Conservation (phyloP, 176 grass and related monocot genomes). For the Triticum turgidum region DNA sequence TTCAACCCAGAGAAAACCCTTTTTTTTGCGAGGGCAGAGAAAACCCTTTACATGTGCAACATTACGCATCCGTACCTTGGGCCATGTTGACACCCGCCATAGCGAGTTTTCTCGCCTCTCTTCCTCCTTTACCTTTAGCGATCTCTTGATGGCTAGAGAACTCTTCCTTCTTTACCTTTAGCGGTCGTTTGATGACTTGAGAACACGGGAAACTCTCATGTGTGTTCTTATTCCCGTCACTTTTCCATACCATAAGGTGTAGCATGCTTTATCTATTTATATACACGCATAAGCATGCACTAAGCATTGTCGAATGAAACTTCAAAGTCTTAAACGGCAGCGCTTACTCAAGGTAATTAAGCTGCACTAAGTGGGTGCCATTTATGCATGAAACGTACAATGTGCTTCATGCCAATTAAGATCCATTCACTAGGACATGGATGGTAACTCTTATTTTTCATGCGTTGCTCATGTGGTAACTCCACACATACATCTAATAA, state of each 20-base stretch:
- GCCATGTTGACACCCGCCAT: not conserved
- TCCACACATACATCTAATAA: not conserved
- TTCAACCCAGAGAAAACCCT: not conserved
- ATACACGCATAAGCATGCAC: too few species aligned
- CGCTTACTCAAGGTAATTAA: not conserved
- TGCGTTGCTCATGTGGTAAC: not conserved
- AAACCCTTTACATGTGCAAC: not conserved
- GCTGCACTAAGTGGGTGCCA: not conserved
- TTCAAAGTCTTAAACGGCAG: not conserved
- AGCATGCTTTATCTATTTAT: not conserved
- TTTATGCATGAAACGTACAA: not conserved
- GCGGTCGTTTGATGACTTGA: too few species aligned
- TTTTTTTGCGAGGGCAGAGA: not conserved
- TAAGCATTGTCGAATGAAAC: not conserved
- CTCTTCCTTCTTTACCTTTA: not conserved
- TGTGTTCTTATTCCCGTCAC: not conserved
- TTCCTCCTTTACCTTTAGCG: not conserved
- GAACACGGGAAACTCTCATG: not conserved
- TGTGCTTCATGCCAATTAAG: not conserved
- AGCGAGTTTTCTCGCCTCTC: not conserved
- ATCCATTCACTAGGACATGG: not conserved
- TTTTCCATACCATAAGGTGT: not conserved
- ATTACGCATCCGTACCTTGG: not conserved
- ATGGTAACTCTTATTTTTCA: not conserved
- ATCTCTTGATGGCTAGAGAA: not conserved